Conservation (phyloP, 208 protist species). For the Trypanosoma theileri region DNA sequence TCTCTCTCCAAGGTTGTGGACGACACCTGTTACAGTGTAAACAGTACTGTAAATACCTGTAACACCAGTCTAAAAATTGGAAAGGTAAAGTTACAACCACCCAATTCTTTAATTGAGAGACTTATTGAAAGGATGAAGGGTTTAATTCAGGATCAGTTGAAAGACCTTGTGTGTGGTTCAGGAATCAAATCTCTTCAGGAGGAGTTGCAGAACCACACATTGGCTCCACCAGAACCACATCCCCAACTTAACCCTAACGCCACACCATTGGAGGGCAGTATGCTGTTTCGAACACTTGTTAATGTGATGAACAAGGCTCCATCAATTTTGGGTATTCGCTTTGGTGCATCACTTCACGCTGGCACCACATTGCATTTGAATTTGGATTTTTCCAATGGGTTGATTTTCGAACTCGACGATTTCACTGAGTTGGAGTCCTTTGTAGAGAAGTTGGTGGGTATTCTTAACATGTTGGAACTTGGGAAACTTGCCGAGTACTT, state of each 20-base stretch:
- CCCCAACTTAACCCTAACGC: background rate
- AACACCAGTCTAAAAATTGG: background rate
- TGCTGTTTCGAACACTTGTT: constrained; percentile 2
- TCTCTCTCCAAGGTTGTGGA: background rate
- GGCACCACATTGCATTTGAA: constrained; percentile 10
- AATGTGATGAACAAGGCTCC: background rate
- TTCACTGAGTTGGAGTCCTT: background rate
- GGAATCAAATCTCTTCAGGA: background rate
- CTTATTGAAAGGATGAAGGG: background rate
- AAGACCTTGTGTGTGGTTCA: background rate
- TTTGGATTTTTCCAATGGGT: background rate
- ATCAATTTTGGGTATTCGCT: background rate
- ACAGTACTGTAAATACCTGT: background rate
- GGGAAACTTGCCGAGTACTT: background rate
- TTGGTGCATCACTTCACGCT: background rate
- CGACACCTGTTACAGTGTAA: background rate
- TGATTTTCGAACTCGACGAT: background rate
- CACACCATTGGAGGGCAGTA: background rate
- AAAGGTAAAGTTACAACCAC: background rate
- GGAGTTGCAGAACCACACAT: background rate
- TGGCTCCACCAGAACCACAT: background rate
- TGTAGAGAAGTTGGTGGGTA: background rate
- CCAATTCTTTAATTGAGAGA: background rate
- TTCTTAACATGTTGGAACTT: background rate
- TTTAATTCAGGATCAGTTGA: background rate